phyloP scores from a whole-genome alignment of 768 basidiomycete genomes.

The Pleurotus tuber-regium region DNA sequence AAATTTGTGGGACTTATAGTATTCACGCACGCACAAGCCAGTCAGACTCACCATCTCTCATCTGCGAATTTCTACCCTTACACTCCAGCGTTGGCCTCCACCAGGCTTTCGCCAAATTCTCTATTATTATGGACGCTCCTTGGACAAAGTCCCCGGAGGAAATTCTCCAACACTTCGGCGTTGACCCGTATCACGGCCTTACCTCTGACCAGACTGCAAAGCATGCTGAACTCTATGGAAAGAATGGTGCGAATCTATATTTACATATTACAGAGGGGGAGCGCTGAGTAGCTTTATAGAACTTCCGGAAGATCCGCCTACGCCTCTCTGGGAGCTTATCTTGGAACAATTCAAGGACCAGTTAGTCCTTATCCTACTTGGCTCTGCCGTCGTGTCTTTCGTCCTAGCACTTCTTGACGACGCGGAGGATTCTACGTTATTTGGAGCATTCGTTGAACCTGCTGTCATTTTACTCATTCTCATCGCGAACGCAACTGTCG shows the following conservation, averaged over 20 bases:
- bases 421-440: slow-evolving; percentile 57
- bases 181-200: slow-evolving; percentile 63
- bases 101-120: background rate
- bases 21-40: background rate
- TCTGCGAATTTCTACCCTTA: background rate
- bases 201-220: slow-evolving; percentile 62
- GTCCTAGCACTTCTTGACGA: slow-evolving; percentile 88
- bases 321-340: slow-evolving; percentile 91
- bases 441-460: slow-evolving; percentile 94
- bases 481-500: slow-evolving; percentile 95
- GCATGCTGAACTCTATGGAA: slow-evolving; percentile 80
- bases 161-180: slow-evolving; percentile 70
- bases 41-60: background rate
- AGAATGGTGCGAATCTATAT: slow-evolving; percentile 59
- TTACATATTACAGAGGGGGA: background rate
- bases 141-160: slow-evolving; percentile 75
- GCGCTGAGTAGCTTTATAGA: slow-evolving; percentile 44
- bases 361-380: slow-evolving; percentile 94
- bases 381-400: slow-evolving; percentile 91
- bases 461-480: slow-evolving; percentile 93
- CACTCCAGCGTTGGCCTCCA: background rate
- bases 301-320: slow-evolving; percentile 88
- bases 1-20: background rate
- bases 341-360: slow-evolving; percentile 99
- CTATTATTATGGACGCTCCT: slow-evolving; percentile 58